A percentile compares a stretch with the other conserved stretches of the same genome.
These are phyloP conservation scores for Raffaelea arxii DNA, from an alignment of 2,329 filamentous ascomycete species.

Conservation along the genomic window DNA sequence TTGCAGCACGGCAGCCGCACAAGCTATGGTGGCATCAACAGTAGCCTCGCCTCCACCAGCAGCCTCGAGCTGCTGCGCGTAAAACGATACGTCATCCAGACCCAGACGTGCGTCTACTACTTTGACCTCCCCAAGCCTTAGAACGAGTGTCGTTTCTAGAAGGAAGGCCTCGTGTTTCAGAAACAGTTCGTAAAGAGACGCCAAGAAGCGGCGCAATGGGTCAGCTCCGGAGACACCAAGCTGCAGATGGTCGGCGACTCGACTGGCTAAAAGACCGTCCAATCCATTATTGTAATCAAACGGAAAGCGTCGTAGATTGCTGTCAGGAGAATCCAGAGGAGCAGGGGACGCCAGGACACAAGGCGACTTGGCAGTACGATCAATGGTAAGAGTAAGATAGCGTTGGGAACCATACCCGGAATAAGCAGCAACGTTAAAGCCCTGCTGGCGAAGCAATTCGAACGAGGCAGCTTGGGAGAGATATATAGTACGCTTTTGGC, in stretches of 20 bases:
- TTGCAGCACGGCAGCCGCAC: constrained; percentile 23
- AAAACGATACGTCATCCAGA: constrained; percentile 36
- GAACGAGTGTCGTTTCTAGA: constrained; percentile 28
- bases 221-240: constrained; percentile 35
- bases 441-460: constrained; percentile 42
- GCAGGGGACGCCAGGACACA: constrained; percentile 51
- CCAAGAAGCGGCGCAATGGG: constrained; percentile 38
- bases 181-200: constrained; percentile 43
- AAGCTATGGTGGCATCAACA: constrained; percentile 16
- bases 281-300: constrained; percentile 48
- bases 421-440: constrained; percentile 31
- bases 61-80: constrained; percentile 25
- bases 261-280: constrained; percentile 28
- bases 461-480: constrained; percentile 43
- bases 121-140: constrained; percentile 13
- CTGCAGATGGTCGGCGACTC: constrained; percentile 40
- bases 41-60: constrained; percentile 15
- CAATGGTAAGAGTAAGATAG: constrained; percentile 54
- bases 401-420: constrained; percentile 27
- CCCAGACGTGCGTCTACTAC: constrained; percentile 31
- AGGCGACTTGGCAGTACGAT: constrained; percentile 51
- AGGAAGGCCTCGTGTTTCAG: constrained; percentile 34
- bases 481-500: constrained; percentile 43
- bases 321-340: neutral
- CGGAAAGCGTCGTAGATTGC: constrained; percentile 38